Base-by-base conservation (phyloP, 2,329 filamentous ascomycete genomes). In the Aspergillus sp. region DNA sequence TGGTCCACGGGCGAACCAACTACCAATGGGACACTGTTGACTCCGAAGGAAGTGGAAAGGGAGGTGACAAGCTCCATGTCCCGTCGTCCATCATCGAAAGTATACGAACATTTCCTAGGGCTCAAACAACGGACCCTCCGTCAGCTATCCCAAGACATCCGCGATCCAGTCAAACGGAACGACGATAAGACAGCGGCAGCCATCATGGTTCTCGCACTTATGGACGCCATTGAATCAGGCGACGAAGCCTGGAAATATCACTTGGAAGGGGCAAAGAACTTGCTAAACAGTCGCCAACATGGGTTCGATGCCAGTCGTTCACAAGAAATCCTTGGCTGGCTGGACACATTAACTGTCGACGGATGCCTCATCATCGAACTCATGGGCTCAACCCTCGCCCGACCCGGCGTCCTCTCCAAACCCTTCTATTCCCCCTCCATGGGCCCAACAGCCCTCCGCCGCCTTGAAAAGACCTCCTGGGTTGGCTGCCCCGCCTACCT, bases 201-300 rank as follows among this genome's bases (percentile, higher is more conserved):
- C 0, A 74, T 77, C 22, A 63, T 77, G 17, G 62, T 77, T 4
- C 71, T 78, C 48, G 71, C 76, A 48, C 69, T 76, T 17, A 70
- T 76, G 49, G 74, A 76, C 47, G 62, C 76, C 4, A 67, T 78
- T 4, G 74, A 76, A 51, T 77, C 75, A 0, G 75, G 75, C 12
- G 70, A 67, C 43, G 74, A 74, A 9, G 70, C 74, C 30, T 78
- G 75, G 75, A 76, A 70, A 53, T 69, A 73, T 30, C 75, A 78
- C 49, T 67, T 77, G 43, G 72, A 75, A 49, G 75, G 75, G 5
- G 75, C 74, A n/a, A 71, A 72, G 52, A 70, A 68, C 47, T 62
- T 77, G 17, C 66, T 78, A 22, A 64, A 68, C 35, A 62, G 63
- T 7, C 60, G 73, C 23, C 61, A 66, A 46, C 49, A 60, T 25